Percentiles rank a stretch among this genome's conserved stretches.
These are phyloP conservation scores for Dothistroma septosporum DNA, from an alignment of 2,329 filamentous ascomycete species.

Conservation along the genomic window DNA sequence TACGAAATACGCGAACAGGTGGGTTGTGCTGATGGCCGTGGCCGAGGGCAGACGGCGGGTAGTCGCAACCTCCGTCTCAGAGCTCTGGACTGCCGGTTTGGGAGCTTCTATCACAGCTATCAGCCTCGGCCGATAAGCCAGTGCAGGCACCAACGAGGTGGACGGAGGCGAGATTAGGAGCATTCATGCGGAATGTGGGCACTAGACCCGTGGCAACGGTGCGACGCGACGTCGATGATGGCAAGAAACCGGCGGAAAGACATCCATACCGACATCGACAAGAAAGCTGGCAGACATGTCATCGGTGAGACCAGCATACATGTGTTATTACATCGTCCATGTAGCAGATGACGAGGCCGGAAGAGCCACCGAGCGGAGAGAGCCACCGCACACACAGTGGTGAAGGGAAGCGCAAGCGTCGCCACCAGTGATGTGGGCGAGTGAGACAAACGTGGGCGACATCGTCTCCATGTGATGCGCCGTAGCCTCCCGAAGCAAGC, in stretches of 20 bases:
- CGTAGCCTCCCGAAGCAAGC: background rate
- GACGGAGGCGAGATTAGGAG: constrained; percentile 1
- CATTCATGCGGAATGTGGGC: background rate
- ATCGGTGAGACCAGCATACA: no score
- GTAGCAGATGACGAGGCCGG: background rate
- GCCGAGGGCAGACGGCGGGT: background rate
- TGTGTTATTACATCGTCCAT: no score
- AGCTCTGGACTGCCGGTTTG: background rate
- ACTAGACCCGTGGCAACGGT: background rate
- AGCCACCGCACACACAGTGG: background rate
- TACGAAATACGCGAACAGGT: constrained; percentile 8
- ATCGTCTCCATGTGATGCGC: background rate
- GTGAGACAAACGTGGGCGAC: background rate
- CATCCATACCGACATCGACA: no score
- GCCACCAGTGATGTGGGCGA: background rate
- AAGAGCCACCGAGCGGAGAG: background rate
- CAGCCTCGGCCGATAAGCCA: constrained; percentile 2
- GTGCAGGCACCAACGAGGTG: background rate
- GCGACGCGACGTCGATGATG: background rate
- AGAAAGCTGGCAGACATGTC: no score
- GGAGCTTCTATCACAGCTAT: background rate
- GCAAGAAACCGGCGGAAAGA: background rate
- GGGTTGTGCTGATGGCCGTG: constrained; percentile 2
- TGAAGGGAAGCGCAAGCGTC: background rate
- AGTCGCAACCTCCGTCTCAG: background rate